Percentiles rank a stretch among this genome's conserved stretches.
Conservation (phyloP, 129 eudicot species). For the Centaurea solstitialis region DNA sequence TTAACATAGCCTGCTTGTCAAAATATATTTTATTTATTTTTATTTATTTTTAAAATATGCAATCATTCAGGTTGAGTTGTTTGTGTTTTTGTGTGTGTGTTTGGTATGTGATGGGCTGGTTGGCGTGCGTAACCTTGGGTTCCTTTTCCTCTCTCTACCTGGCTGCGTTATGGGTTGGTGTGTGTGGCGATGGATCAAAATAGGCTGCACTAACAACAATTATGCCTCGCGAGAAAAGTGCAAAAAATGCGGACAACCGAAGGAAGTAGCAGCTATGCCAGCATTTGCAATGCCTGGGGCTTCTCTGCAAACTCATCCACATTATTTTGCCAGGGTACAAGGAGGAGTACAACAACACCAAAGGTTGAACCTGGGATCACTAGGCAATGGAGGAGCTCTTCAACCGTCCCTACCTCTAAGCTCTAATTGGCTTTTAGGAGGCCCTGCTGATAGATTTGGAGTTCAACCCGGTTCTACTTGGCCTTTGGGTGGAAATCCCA, state of each 20-base stretch:
- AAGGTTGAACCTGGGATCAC: constrained; percentile 48
- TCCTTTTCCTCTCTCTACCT: constrained; percentile 49
- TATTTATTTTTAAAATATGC: constrained; percentile 18
- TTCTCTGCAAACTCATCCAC: constrained; percentile 80
- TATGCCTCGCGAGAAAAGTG: constrained; percentile 99
- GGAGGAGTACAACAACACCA: constrained; percentile 62
- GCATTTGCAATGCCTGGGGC: constrained; percentile 89
- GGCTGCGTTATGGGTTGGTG: constrained; percentile 87
- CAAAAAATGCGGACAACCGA: constrained; percentile 96
- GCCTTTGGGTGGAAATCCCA: constrained; percentile 51
- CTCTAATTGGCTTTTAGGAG: constrained; percentile 64
- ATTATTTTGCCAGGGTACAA: constrained; percentile 80
- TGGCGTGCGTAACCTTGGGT: constrained; percentile 83
- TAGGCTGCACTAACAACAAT: constrained; percentile 99
- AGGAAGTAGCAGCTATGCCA: constrained; percentile 97
- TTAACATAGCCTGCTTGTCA: constrained; percentile 10
- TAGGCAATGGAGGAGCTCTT: constrained; percentile 43
- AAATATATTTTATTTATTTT: not conserved
- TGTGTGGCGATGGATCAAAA: constrained; percentile 77
- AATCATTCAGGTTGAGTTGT: constrained; percentile 59
- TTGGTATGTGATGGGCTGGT: constrained; percentile 69
- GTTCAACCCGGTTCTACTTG: constrained; percentile 50
- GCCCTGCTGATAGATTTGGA: constrained; percentile 49
- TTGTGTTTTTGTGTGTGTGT: constrained; percentile 64
- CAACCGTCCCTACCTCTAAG: constrained; percentile 56